A percentile compares a stretch with the other conserved stretches of the same genome.
Evolutionary conservation across 441 rosid genomes (phyloP).

Genomic region (Bocquillonia castaneifolia): DNA sequence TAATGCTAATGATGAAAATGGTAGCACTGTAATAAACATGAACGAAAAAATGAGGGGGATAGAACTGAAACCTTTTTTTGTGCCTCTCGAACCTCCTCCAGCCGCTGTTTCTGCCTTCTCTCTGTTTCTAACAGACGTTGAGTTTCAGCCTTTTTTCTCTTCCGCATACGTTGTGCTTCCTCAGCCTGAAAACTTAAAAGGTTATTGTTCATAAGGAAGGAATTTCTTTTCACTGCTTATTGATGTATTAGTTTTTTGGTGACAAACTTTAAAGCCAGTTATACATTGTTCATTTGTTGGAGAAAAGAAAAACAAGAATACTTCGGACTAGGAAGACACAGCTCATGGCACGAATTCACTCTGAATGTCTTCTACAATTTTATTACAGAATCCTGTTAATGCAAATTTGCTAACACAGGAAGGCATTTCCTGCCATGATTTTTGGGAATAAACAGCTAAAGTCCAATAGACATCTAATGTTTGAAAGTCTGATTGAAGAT

Average conservation of each 20-base stretch:
- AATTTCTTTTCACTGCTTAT: not conserved
- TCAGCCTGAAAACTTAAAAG: conserved; percentile 45
- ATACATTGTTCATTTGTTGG: not conserved
- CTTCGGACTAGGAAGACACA: not conserved
- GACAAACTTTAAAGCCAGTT: not conserved
- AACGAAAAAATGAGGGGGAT: not conserved
- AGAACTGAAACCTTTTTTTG: conserved; percentile 61
- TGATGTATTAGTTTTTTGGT: not conserved
- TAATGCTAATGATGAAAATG: too few species aligned
- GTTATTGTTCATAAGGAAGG: not conserved
- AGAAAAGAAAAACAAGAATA: not conserved
- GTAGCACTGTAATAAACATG: not conserved
- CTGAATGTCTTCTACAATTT: not conserved
- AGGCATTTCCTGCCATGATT: not conserved
- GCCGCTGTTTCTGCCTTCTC: conserved; percentile 76
- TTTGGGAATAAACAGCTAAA: not conserved
- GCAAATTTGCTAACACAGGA: not conserved
- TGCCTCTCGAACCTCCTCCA: conserved; percentile 80
- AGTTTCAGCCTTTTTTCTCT: conserved; percentile 59
- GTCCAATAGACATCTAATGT: not conserved
- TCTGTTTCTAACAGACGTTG: conserved; percentile 63
- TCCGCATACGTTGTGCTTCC: conserved; percentile 64
- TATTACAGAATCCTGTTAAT: not conserved
- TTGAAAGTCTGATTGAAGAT: not conserved
- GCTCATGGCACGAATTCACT: not conserved